phyloP scores from a whole-genome alignment of 768 basidiomycete genomes.

The Kwoniella shandongensis region DNA sequence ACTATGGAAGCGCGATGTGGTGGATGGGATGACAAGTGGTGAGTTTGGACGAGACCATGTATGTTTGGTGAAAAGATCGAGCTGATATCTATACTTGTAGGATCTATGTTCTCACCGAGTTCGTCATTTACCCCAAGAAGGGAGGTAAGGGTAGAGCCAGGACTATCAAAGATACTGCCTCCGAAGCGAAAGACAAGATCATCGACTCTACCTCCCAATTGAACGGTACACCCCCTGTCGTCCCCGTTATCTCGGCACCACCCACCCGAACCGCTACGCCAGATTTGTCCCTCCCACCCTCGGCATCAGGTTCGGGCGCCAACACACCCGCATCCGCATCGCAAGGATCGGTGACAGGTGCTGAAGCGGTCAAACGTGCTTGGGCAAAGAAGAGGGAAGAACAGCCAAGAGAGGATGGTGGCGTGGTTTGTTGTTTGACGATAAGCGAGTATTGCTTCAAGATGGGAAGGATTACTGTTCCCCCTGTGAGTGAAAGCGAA shows the following conservation, averaged over 20 bases:
- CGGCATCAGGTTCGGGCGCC: constrained; percentile 14
- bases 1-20: constrained; percentile 47
- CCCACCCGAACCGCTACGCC: constrained; percentile 16
- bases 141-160: constrained; percentile 9
- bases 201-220: neutral
- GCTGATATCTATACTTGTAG: constrained; percentile 10
- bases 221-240: constrained; percentile 1
- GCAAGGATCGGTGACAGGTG: constrained; percentile 4
- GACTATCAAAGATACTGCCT: neutral
- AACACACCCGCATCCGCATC: constrained; percentile 17
- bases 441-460: constrained; percentile 47
- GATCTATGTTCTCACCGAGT: constrained; percentile 51
- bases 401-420: constrained; percentile 36
- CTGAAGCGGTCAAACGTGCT: constrained; percentile 28
- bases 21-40: constrained; percentile 55
- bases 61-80: neutral
- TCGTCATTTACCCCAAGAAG: constrained; percentile 51
- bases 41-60: no score
- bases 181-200: constrained; percentile 14
- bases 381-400: constrained; percentile 16
- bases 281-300: constrained; percentile 8
- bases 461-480: constrained; percentile 44
- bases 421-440: constrained; percentile 40
- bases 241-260: constrained; percentile 18
- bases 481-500: constrained; percentile 36